Evolutionary conservation across 805 yeast genomes (phyloP).

Genomic region (Candida suzukii): DNA sequence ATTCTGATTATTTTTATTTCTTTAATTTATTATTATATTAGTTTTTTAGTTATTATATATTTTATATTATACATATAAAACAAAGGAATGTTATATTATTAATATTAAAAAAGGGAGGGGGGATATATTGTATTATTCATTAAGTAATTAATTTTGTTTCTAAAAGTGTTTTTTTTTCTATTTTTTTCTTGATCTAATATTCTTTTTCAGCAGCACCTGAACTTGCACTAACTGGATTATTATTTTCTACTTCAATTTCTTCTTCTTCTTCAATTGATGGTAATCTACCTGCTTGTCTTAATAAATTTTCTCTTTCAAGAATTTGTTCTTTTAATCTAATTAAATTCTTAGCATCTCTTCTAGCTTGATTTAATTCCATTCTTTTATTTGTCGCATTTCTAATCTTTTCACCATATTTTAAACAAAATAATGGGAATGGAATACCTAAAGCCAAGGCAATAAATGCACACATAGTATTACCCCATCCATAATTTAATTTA

Average conservation of each 20-base stretch:
- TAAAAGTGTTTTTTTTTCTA: too few species aligned
- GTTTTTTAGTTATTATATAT: too few species aligned
- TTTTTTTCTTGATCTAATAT: too few species aligned
- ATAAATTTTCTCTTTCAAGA: not conserved
- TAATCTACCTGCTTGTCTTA: constrained; percentile 1
- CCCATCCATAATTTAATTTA: constrained; percentile 59
- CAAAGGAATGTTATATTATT: too few species aligned
- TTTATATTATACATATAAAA: too few species aligned
- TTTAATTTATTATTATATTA: too few species aligned
- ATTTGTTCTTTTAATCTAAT: constrained; percentile 20
- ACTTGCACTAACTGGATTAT: not conserved
- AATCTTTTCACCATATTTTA: constrained; percentile 47
- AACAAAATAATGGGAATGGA: constrained; percentile 57
- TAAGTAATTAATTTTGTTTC: too few species aligned
- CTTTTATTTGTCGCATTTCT: constrained; percentile 51
- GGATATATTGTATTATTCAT: too few species aligned
- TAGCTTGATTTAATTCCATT: constrained; percentile 39
- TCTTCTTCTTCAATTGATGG: too few species aligned
- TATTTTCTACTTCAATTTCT: not conserved
- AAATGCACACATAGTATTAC: constrained; percentile 54
- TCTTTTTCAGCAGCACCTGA: not conserved
- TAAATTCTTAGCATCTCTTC: constrained; percentile 35
- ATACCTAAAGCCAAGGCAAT: constrained; percentile 49
- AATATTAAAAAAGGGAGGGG: too few species aligned
- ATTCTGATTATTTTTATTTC: too few species aligned